Evolutionary conservation across 1,284 basidiomycete genomes (phyloP), one percentile per base, ranked within the genome.

Genomic region (Ganoderma sinense): DNA sequence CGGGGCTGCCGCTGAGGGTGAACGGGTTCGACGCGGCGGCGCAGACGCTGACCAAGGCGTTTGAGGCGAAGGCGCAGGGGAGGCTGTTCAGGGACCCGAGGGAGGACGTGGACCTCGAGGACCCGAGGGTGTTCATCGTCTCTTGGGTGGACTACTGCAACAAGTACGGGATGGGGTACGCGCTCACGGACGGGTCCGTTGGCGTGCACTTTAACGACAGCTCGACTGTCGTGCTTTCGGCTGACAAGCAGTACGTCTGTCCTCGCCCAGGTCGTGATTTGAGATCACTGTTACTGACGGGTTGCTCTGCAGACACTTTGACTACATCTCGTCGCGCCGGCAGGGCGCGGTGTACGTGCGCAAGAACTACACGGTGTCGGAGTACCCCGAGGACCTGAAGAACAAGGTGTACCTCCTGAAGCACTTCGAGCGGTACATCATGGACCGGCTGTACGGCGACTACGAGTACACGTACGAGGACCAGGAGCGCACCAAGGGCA

Each of bases 61-160:
- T 97, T 75, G 88, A 90, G 0, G 90, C 90, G 29, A 87, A 87
- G 73, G 84, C 88, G 4, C 79, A 78, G 7, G 91, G 89, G 0
- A 83, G 81, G 60, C 78, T 92, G 14, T 96, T 93, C 83, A 83
- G 85, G 2, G 86, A 93, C 74, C 91, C 92, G 16, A 81, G 88
- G 64, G 83, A 85, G 70, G 86, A 89, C 64, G 78, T 78, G 5
- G 77, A 82, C 48, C 82, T 92, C 4, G 87, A 87, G 0, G 86
- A 91, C 16, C 94, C 97, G 51, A 88, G 86, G 66, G 92, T 97
- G 18, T 99, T 99, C 82, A 95, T 99, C 74, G 94, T 95, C 2
- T 96, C 94, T 11, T 99, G 97, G 97, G 93, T 99, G 60, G 97
- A 99, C 81, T 98, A 99, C 80, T 97, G 95, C 80, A 96, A 97